These are phyloP conservation scores for Aspergillus pseudoglaucus DNA, from an alignment of 2,329 filamentous ascomycete genomes.

Conservation along the genomic window DNA sequence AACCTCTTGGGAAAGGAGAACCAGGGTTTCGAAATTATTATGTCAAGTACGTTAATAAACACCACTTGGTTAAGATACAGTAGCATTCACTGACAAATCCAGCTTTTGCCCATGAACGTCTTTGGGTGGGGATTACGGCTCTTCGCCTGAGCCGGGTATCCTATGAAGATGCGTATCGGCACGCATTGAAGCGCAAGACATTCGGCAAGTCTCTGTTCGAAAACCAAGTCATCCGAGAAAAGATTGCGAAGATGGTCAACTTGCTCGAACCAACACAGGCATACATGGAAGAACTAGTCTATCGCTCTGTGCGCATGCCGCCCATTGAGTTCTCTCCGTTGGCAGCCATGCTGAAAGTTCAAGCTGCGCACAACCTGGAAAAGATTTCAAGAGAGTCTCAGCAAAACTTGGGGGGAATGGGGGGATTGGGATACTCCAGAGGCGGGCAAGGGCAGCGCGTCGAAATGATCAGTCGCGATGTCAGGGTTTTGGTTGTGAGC, in stretches of 20 bases:
- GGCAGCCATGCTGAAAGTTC: conserved; percentile 13
- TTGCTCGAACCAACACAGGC: conserved; percentile 5
- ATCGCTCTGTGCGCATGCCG: conserved; percentile 5
- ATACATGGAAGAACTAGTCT: conserved; percentile 6
- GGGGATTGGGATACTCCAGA: conserved; percentile 6
- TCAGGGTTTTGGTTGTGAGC: conserved; percentile 3
- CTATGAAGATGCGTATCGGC: conserved; percentile 4
- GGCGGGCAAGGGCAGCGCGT: conserved; percentile 10
- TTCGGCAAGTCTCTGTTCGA: conserved; percentile 10
- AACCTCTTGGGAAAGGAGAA: conserved; percentile 70
- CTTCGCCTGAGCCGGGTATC: conserved; percentile 7
- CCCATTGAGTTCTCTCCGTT: conserved; percentile 7
- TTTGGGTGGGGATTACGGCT: conserved; percentile 11
- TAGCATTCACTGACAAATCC: background rate
- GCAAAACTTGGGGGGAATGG: conserved; percentile 8
- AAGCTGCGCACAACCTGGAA: conserved; percentile 9
- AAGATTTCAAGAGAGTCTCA: conserved; percentile 10
- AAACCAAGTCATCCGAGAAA: conserved; percentile 9
- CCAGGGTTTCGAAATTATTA: conserved; percentile 71
- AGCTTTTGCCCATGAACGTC: conserved; percentile 9
- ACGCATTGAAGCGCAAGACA: conserved; percentile 8
- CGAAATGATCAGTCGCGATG: conserved; percentile 10
- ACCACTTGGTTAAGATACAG: background rate
- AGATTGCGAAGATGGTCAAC: conserved; percentile 8
- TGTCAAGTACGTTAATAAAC: conserved; percentile 33